Percentiles rank a stretch among this genome's conserved stretches.
Evolutionary conservation across 352 stramenopile species (phyloP).

Genomic region (Pythium aphanidermatum): DNA sequence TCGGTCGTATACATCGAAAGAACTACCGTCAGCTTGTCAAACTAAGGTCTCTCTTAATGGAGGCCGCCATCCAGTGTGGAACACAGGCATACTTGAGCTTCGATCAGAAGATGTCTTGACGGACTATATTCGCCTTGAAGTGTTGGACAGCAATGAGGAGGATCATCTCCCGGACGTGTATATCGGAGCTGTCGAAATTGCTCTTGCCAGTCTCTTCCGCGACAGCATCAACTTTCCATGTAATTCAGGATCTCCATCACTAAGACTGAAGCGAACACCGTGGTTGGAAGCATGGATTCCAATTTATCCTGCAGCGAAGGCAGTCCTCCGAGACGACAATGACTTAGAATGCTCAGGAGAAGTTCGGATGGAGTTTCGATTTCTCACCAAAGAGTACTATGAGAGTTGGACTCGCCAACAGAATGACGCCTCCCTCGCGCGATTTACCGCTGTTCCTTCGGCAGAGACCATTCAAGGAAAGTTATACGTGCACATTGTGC

Average conservation of each 20-base stretch:
- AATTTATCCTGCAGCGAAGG: conserved; percentile 18
- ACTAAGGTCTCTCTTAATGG: conserved; percentile 41
- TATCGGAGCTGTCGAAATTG: conserved; percentile 31
- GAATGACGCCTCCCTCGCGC: neutral
- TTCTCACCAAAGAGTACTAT: conserved; percentile 31
- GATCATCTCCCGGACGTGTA: conserved; percentile 38
- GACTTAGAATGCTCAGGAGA: conserved; percentile 21
- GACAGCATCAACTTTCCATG: conserved; percentile 11
- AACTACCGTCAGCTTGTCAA: conserved; percentile 19
- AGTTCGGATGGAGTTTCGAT: conserved; percentile 45
- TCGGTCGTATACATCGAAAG: conserved; percentile 1
- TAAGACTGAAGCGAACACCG: conserved; percentile 20
- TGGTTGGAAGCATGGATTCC: conserved; percentile 46
- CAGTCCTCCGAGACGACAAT: neutral
- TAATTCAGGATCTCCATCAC: too few relatives aligned
- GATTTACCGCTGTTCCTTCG: neutral
- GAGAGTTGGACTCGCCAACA: conserved; percentile 4
- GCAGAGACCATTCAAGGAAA: conserved; percentile 11
- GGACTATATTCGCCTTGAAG: conserved; percentile 34
- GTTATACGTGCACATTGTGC: conserved; percentile 29
- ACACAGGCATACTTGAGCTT: conserved; percentile 34
- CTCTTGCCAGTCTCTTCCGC: conserved; percentile 24
- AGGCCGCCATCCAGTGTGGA: conserved; percentile 43
- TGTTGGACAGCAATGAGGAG: conserved; percentile 52
- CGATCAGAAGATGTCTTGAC: conserved; percentile 22